Percentiles rank a stretch among this genome's conserved stretches.
These are phyloP conservation scores for Ramaria rubella DNA, from an alignment of 768 basidiomycete genomes.

Conservation along the genomic window DNA sequence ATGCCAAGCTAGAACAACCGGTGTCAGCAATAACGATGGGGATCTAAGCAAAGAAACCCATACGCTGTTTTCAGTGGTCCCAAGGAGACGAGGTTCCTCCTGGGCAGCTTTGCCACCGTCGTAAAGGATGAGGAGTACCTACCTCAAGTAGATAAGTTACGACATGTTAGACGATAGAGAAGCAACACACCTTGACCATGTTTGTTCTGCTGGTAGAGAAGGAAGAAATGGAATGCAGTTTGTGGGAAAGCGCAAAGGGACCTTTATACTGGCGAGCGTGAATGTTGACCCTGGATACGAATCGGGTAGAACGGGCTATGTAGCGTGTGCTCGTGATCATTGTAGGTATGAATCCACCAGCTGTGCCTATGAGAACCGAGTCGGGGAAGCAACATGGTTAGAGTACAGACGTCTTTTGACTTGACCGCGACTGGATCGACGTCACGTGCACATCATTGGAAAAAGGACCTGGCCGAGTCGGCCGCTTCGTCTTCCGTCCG, in stretches of 20 bases:
- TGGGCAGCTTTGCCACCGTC: slow-evolving; percentile 57
- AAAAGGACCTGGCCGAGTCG: slow-evolving; percentile 1
- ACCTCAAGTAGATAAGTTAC: not conserved
- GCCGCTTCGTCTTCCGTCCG: not conserved
- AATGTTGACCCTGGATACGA: not conserved
- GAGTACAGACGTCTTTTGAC: not conserved
- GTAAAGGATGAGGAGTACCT: slow-evolving; percentile 75
- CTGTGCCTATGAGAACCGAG: not conserved
- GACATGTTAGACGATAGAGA: not conserved
- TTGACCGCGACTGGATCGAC: not conserved
- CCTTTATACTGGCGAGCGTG: not conserved
- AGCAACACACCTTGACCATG: slow-evolving; percentile 7
- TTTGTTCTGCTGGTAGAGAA: slow-evolving; percentile 1
- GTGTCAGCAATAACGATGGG: slow-evolving; percentile 7
- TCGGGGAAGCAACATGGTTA: not conserved
- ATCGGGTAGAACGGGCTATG: not conserved
- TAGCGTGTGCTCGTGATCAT: slow-evolving; percentile 7
- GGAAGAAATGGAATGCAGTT: not conserved
- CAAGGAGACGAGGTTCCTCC: slow-evolving; percentile 69
- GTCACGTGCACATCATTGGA: not conserved
- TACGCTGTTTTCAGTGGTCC: slow-evolving; percentile 76
- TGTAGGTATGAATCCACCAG: not conserved
- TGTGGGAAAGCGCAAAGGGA: not conserved
- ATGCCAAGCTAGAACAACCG: slow-evolving; percentile 54
- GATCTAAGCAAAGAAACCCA: slow-evolving; percentile 4